Base-by-base conservation (phyloP, 129 eudicot genomes). In the Artemisia tridentata region DNA sequence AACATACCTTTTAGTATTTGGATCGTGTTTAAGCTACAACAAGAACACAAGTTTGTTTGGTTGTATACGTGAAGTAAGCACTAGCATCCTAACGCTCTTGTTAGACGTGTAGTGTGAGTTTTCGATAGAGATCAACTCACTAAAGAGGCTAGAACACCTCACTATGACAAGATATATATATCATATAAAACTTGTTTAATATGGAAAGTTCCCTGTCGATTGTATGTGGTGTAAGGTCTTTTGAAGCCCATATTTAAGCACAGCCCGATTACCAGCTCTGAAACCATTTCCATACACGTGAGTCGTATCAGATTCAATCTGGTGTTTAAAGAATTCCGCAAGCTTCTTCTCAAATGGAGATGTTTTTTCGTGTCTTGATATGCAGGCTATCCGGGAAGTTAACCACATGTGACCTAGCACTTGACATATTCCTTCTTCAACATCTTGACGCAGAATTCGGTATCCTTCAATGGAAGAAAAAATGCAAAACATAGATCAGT, bases 351-450 rank as follows among this genome's bases (percentile, higher is more conserved):
- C 91, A 7, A 80, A 86, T 17, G 96, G 87, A 64, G 86, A 83
- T 63, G 82, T 75, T 69, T 69, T 72, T 71, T 74, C 63, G 0
- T 79, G 63, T 27, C 76, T 66, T 2, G 88, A 76, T 64, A 72
- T 58, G 64, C 81, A 71, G 34, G 63, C 67, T 56, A 81, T 81
- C 80, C 83, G 89, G 7, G 96, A 74, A 69, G 85, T 83, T 65
- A 92, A 75, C 98, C 98, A 92, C 91, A 88, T 86, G 68, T 87
- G 85, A 47, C 89, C 98, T 49, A 92, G 78, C 57, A 86, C 96
- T 57, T 92, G 96, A 72, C 96, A 92, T 25, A 92, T 88, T 16
- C 98, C 96, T 80, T 92, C 98, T 78, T 86, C 98, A 17, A 92
- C 90, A 43, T 92, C 89, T 63, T 79, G 89, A 62, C 87, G 72